Evolutionary conservation across 192 early-diverging fungal genomes (phyloP).

Genomic region (Entomortierella chlamydospora): DNA sequence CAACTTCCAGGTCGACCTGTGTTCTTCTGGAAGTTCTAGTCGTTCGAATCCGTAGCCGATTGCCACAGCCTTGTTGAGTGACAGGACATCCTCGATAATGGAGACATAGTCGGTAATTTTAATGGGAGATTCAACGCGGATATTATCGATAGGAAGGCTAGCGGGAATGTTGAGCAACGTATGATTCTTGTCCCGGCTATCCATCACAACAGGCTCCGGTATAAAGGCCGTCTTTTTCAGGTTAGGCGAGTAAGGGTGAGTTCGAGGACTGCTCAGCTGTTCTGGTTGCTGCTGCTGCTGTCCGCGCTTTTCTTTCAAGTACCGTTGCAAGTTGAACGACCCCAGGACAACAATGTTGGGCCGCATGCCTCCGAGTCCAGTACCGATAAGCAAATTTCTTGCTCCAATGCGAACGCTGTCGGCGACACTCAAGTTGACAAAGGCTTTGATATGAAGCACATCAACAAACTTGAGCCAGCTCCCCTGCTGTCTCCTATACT

Average conservation of each 20-base stretch:
- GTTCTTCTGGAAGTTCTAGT: slow-evolving; percentile 55
- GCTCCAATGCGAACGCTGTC: slow-evolving; percentile 62
- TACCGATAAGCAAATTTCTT: slow-evolving; percentile 67
- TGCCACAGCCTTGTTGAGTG: slow-evolving; percentile 76
- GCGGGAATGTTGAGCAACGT: slow-evolving; percentile 46
- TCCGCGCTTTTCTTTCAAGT: slow-evolving; percentile 19
- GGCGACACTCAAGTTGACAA: slow-evolving; percentile 69
- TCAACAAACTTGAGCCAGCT: slow-evolving; percentile 74
- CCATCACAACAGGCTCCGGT: neutral
- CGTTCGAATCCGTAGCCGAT: slow-evolving; percentile 72
- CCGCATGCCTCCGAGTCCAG: slow-evolving; percentile 75
- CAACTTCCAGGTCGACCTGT: slow-evolving; percentile 22
- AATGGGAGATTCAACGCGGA: slow-evolving; percentile 68
- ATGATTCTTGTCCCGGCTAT: slow-evolving; percentile 14
- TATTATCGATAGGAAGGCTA: slow-evolving; percentile 66
- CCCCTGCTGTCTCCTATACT: slow-evolving; percentile 61
- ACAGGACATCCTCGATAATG: slow-evolving; percentile 77
- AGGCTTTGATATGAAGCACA: slow-evolving; percentile 69
- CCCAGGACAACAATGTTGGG: slow-evolving; percentile 77
- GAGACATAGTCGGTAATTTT: slow-evolving; percentile 69
- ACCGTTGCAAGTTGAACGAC: slow-evolving; percentile 59
- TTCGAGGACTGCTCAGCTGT: neutral
- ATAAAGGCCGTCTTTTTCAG: neutral
- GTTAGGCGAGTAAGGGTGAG: neutral
- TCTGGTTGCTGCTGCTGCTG: slow-evolving; percentile 9